These are phyloP conservation scores for Asterochloris erici DNA, from an alignment of 139 green algal species.

Conservation along the genomic window DNA sequence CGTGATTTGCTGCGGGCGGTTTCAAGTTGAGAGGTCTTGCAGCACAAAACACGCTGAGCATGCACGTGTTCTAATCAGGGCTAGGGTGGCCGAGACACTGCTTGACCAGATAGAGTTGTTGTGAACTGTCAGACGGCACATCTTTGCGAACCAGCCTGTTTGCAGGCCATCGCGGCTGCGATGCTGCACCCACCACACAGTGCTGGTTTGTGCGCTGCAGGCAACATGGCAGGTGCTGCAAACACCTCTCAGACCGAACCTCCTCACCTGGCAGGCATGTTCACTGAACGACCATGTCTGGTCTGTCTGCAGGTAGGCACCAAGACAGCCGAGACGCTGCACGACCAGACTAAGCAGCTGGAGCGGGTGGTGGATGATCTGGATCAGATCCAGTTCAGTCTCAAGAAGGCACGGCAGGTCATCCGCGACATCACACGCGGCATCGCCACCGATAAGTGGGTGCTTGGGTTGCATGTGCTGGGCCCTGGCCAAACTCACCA, in stretches of 20 bases:
- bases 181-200: not conserved
- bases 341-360: conserved; percentile 76
- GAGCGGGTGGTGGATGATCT: conserved; percentile 76
- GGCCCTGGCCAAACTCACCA: not conserved
- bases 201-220: not conserved
- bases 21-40: too few relatives aligned
- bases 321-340: conserved; percentile 74
- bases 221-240: not conserved
- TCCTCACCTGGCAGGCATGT: too few relatives aligned
- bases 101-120: too few relatives aligned
- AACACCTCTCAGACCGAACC: conserved; percentile 71
- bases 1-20: too few relatives aligned
- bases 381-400: conserved; percentile 86
- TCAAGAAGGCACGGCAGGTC: conserved; percentile 82
- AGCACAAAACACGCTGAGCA: too few relatives aligned
- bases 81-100: too few relatives aligned
- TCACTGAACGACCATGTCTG: too few relatives aligned
- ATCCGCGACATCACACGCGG: conserved; percentile 78
- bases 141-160: too few relatives aligned
- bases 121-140: too few relatives aligned
- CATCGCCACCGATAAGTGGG: conserved; percentile 85
- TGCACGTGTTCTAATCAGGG: too few relatives aligned
- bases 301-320: conserved; percentile 58
- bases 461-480: not conserved
- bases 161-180: too few relatives aligned